phyloP scores from a whole-genome alignment of 495 filamentous ascomycete genomes.

The Neurospora sp. region DNA sequence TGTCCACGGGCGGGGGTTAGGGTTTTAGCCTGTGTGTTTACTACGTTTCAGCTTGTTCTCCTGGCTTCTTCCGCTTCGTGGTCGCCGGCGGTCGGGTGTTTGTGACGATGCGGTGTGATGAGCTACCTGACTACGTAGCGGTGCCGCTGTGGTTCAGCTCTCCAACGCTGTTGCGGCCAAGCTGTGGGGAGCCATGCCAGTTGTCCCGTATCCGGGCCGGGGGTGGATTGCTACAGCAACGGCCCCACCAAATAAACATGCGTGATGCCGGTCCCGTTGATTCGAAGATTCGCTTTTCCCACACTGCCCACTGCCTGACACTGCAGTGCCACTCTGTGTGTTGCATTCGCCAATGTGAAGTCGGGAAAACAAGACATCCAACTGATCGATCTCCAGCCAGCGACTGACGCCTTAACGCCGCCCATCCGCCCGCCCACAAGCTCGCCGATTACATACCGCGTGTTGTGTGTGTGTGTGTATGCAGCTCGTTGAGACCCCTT shows the following conservation, averaged over 20 bases:
- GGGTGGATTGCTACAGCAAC: constrained; percentile 6
- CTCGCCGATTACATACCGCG: neutral
- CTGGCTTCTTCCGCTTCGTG: neutral
- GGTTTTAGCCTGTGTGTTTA: neutral
- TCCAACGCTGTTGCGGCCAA: neutral
- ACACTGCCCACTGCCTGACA: neutral
- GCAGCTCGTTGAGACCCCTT: neutral
- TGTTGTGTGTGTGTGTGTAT: neutral
- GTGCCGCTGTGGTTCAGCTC: neutral
- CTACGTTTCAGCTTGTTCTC: neutral
- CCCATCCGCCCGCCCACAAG: neutral
- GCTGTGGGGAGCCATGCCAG: neutral
- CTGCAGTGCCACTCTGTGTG: neutral
- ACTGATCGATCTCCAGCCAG: neutral
- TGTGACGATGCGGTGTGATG: neutral
- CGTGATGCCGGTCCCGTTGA: neutral
- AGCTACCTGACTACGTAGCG: neutral
- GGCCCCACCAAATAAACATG: constrained; percentile 10
- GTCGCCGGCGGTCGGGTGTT: neutral
- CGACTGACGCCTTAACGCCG: neutral
- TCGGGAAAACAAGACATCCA: neutral
- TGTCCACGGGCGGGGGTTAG: neutral
- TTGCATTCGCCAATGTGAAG: neutral
- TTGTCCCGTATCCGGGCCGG: neutral
- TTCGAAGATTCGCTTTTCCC: neutral